Percentiles rank a stretch among this genome's conserved stretches.
These are phyloP conservation scores for Orbilia brochopaga DNA, from an alignment of 2,329 filamentous ascomycete genomes.

Conservation along the genomic window DNA sequence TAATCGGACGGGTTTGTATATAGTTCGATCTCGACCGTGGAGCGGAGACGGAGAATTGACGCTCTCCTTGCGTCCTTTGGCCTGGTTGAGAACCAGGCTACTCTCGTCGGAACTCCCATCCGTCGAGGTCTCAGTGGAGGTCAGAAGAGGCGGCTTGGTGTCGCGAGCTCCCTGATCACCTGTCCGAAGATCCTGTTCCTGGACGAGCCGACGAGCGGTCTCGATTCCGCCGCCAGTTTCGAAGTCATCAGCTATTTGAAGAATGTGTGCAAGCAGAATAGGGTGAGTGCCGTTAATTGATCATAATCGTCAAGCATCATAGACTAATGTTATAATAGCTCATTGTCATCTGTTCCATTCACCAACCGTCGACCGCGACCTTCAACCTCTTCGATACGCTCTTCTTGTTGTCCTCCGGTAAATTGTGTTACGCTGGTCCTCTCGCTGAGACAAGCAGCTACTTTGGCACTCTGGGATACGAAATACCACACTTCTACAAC, in stretches of 20 bases:
- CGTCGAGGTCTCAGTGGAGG: slow-evolving; percentile 83
- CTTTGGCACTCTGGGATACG: slow-evolving; percentile 67
- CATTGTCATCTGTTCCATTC: slow-evolving; percentile 80
- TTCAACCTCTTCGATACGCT: slow-evolving; percentile 83
- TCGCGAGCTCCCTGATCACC: slow-evolving; percentile 81
- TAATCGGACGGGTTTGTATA: background rate
- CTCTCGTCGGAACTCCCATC: slow-evolving; percentile 80
- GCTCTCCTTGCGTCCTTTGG: slow-evolving; percentile 66
- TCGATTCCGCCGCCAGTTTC: slow-evolving; percentile 77
- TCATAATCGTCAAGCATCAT: slow-evolving; percentile 3
- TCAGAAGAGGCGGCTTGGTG: slow-evolving; percentile 79
- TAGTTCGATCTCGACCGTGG: slow-evolving; percentile 28
- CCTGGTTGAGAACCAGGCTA: slow-evolving; percentile 70
- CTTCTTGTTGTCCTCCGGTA: slow-evolving; percentile 73
- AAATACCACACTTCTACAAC: slow-evolving; percentile 74
- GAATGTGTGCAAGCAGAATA: slow-evolving; percentile 69
- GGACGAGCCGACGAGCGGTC: slow-evolving; percentile 81
- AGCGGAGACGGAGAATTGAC: slow-evolving; percentile 59
- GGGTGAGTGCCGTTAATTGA: slow-evolving; percentile 60
- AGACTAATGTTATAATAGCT: slow-evolving; percentile 61
- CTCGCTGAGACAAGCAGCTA: slow-evolving; percentile 67
- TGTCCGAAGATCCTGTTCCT: slow-evolving; percentile 80
- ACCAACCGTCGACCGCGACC: slow-evolving; percentile 80
- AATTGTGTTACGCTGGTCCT: slow-evolving; percentile 74
- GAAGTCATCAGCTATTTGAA: slow-evolving; percentile 78